Base-by-base conservation (phyloP, 2,329 filamentous ascomycete species). In the Trichoderma semiorbis region DNA sequence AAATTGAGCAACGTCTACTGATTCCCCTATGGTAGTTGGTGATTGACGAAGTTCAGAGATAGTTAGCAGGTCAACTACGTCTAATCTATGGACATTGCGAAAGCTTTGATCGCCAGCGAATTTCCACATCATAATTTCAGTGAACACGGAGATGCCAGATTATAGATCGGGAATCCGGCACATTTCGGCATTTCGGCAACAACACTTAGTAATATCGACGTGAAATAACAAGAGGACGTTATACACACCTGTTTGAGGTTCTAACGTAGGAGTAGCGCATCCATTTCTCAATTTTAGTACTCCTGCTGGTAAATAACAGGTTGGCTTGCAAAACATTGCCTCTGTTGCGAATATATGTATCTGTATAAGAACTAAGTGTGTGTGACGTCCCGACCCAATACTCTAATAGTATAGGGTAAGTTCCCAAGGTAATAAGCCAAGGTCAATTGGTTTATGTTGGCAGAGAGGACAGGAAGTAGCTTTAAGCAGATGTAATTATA, bases 341-440 rank as follows among this genome's bases (percentile, higher is more conserved):
- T 18, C 16, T 1, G 0, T 18, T 18, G 16, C 1, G 1, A 4
- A 18, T 18, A 43, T 43, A 43, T 8, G 1, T 43, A 10, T 2
- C 36, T 43, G 7, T 43, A 18, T 43, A 1, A 43, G 16, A 18
- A 18, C 8, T 8, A 8, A 4, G 36, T 4, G n/a, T n/a, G n/a
- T n/a, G n/a, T n/a, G n/a, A n/a, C n/a, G n/a, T n/a, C n/a, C n/a
- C n/a, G n/a, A n/a, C n/a, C n/a, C n/a, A n/a, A n/a, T n/a, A n/a
- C n/a, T n/a, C n/a, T n/a, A n/a, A n/a, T n/a, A n/a, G n/a, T n/a
- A n/a, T n/a, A n/a, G n/a, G n/a, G n/a, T n/a, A n/a, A n/a, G n/a
- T n/a, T n/a, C n/a, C n/a, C n/a, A n/a, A n/a, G n/a, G n/a, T n/a
- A n/a, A n/a, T n/a, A n/a, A n/a, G n/a, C n/a, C n/a, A n/a, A n/a